Percentiles rank a stretch among this genome's conserved stretches.
These are phyloP conservation scores for Nannochloris sp. DNA, from an alignment of 139 green algal genomes.

Conservation along the genomic window DNA sequence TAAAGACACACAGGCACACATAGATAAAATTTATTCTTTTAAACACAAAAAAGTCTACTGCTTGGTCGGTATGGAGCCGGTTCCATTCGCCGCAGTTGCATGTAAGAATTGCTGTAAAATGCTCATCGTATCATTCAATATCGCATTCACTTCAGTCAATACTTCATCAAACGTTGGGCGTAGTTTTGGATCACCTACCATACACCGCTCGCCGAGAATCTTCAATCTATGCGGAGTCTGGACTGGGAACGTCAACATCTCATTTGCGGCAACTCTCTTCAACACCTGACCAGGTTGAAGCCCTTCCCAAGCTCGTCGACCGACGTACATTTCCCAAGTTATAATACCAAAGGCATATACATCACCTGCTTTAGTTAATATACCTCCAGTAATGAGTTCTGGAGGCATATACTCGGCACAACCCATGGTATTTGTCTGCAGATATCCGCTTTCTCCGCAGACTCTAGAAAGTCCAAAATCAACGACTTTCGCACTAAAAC, in stretches of 20 bases:
- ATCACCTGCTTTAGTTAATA: slow-evolving; percentile 30
- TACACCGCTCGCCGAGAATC: slow-evolving; percentile 23
- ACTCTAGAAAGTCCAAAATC: slow-evolving; percentile 69
- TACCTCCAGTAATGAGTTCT: slow-evolving; percentile 25
- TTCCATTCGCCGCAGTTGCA: not conserved
- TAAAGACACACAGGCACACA: no score
- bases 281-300: slow-evolving; percentile 34
- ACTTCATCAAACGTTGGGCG: slow-evolving; percentile 32
- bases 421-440: slow-evolving; percentile 27
- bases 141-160: slow-evolving; percentile 25
- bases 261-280: slow-evolving; percentile 25
- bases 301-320: slow-evolving; percentile 33
- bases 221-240: slow-evolving; percentile 34
- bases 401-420: slow-evolving; percentile 39
- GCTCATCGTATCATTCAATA: slow-evolving; percentile 24
- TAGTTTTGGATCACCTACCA: slow-evolving; percentile 7
- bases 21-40: no score
- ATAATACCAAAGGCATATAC: slow-evolving; percentile 44
- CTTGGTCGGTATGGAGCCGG: no score
- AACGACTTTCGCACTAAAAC: slow-evolving; percentile 40
- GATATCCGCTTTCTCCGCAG: slow-evolving; percentile 17
- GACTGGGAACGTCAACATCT: slow-evolving; percentile 29
- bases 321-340: slow-evolving; percentile 32
- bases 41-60: no score
- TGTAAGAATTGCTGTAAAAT: slow-evolving; percentile 31